These are phyloP conservation scores for Gliomastix tumulicola DNA, from an alignment of 2,329 filamentous ascomycete species.

Conservation along the genomic window DNA sequence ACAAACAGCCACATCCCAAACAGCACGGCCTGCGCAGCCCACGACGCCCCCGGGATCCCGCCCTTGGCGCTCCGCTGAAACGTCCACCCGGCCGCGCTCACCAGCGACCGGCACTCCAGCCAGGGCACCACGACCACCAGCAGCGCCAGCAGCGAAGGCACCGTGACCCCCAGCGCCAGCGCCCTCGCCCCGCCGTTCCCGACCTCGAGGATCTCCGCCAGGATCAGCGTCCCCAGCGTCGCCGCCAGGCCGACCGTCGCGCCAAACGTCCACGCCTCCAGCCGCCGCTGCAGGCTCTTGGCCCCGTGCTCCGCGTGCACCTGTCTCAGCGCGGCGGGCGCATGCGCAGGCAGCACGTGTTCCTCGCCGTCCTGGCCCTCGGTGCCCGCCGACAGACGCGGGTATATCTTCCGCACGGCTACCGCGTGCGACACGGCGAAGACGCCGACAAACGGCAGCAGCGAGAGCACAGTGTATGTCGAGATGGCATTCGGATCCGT, in stretches of 20 bases:
- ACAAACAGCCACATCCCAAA: constrained; percentile 63
- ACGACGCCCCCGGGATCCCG: constrained; percentile 50
- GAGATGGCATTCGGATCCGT: constrained; percentile 30
- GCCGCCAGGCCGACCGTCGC: constrained; percentile 70
- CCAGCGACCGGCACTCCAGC: constrained; percentile 65
- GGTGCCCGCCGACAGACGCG: constrained; percentile 54
- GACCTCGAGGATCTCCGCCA: constrained; percentile 76
- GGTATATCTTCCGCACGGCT: constrained; percentile 64
- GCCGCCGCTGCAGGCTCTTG: constrained; percentile 40
- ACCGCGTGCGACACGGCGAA: constrained; percentile 57
- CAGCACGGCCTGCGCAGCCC: constrained; percentile 54
- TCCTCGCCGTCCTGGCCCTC: constrained; percentile 46
- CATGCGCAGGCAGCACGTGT: constrained; percentile 54
- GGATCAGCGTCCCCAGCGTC: constrained; percentile 71
- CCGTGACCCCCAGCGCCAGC: constrained; percentile 60
- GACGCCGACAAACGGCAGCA: constrained; percentile 64
- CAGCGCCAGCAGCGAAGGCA: constrained; percentile 64
- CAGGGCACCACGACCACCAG: constrained; percentile 72
- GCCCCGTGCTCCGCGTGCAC: constrained; percentile 51
- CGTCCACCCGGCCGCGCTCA: constrained; percentile 51
- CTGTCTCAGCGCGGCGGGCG: constrained; percentile 51
- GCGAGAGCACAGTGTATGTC: constrained; percentile 46
- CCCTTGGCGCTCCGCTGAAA: constrained; percentile 53
- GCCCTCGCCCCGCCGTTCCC: constrained; percentile 61
- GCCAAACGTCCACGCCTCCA: constrained; percentile 63